Evolutionary conservation across 2,329 filamentous ascomycete genomes (phyloP).

Genomic region (Colletotrichum sp.): DNA sequence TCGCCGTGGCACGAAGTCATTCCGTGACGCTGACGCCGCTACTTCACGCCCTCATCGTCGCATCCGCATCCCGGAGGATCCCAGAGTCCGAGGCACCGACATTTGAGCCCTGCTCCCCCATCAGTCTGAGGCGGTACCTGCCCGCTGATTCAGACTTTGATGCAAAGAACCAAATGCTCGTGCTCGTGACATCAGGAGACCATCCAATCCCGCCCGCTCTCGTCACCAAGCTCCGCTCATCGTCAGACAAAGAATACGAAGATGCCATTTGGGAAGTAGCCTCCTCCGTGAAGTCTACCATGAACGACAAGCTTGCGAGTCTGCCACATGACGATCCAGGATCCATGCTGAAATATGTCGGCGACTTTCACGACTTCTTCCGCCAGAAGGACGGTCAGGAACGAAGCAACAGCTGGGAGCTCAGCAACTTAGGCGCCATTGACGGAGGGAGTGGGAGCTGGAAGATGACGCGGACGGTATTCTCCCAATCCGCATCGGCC

Average conservation of each 20-base stretch:
- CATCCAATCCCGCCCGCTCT: slow-evolving; percentile 32
- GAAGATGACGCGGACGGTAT: slow-evolving; percentile 49
- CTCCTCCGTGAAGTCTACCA: slow-evolving; percentile 34
- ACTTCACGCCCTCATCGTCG: slow-evolving; percentile 49
- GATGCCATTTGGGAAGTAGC: slow-evolving; percentile 49
- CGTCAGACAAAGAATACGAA: slow-evolving; percentile 24
- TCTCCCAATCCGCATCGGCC: slow-evolving; percentile 53
- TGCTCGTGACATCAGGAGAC: slow-evolving; percentile 41
- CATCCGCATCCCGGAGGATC: slow-evolving; percentile 43
- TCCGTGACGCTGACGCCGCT: slow-evolving; percentile 53
- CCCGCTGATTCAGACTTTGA: slow-evolving; percentile 29
- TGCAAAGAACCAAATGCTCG: slow-evolving; percentile 37
- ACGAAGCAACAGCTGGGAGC: slow-evolving; percentile 51
- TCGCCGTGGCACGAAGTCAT: slow-evolving; percentile 45
- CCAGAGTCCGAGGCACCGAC: slow-evolving; percentile 32
- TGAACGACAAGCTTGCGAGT: slow-evolving; percentile 34
- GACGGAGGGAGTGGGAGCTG: slow-evolving; percentile 25
- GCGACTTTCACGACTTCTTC: slow-evolving; percentile 49
- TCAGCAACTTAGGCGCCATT: slow-evolving; percentile 59
- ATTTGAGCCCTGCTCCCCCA: slow-evolving; percentile 46
- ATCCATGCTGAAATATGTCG: slow-evolving; percentile 45
- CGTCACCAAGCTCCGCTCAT: slow-evolving; percentile 29
- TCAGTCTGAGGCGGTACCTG: slow-evolving; percentile 48
- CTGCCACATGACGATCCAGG: slow-evolving; percentile 48
- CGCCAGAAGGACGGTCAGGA: slow-evolving; percentile 44